Evolutionary conservation across 202 grass and related monocot species (phyloP).

Genomic region (Panicum virgatum): DNA sequence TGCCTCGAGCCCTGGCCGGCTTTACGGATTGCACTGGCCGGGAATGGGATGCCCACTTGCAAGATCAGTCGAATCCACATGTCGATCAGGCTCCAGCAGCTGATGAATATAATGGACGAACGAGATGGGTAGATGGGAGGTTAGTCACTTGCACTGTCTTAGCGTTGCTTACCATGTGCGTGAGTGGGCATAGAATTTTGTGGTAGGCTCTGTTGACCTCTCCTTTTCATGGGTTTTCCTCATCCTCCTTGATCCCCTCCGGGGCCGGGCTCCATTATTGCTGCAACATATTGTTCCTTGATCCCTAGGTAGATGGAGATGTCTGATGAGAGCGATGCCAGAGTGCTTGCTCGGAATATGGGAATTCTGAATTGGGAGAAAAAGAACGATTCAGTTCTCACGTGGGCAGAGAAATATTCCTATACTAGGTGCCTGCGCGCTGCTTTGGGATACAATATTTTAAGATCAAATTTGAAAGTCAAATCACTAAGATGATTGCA

Average conservation of each 20-base stretch:
- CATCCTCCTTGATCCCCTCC: conserved; percentile 22
- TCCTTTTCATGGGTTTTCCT: background rate
- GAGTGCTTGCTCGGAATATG: background rate
- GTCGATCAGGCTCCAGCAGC: background rate
- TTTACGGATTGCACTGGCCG: conserved; percentile 23
- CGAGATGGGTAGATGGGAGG: background rate
- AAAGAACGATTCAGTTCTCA: conserved; percentile 21
- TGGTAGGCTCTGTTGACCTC: conserved; percentile 30
- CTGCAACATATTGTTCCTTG: conserved; percentile 36
- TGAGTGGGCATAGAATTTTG: conserved; percentile 35
- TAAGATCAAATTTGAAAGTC: no score
- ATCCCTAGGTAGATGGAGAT: conserved; percentile 37
- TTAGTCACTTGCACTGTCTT: background rate
- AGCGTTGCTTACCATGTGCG: background rate
- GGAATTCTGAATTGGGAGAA: conserved; percentile 1
- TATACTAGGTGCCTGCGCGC: no score
- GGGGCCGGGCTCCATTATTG: conserved; percentile 47
- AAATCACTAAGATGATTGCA: no score
- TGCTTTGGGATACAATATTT: no score
- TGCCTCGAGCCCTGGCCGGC: conserved; percentile 13
- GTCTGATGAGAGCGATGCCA: conserved; percentile 1
- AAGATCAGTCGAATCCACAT: background rate
- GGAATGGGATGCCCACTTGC: conserved; percentile 50
- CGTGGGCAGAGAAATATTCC: background rate
- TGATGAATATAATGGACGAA: background rate